phyloP scores from a whole-genome alignment of 495 filamentous ascomycete species.

The Podospora sp. region DNA sequence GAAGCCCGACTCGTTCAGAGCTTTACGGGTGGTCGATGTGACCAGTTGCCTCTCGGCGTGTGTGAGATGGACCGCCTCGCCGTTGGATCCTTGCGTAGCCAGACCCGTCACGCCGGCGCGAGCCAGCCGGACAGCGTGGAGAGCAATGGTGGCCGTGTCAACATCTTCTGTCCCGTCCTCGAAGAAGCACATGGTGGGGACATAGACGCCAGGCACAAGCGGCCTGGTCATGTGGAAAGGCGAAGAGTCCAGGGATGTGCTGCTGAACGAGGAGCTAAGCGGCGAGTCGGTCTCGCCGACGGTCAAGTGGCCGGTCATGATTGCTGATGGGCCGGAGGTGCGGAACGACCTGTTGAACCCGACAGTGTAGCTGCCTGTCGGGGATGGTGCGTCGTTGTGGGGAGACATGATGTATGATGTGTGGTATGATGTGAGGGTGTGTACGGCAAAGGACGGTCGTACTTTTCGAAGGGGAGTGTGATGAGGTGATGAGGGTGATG shows the following conservation, averaged over 20 bases:
- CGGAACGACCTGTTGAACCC: conserved; percentile 49
- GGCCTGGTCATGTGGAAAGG: conserved; percentile 56
- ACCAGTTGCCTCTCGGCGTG: conserved; percentile 73
- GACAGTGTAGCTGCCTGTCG: conserved; percentile 48
- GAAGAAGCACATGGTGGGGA: conserved; percentile 88
- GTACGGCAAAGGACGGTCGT: background rate
- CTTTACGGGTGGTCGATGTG: conserved; percentile 76
- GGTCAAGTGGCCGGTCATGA: conserved; percentile 33
- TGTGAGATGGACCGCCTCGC: conserved; percentile 83
- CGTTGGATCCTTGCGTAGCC: conserved; percentile 87
- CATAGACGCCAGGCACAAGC: conserved; percentile 79
- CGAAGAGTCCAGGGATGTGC: conserved; percentile 41
- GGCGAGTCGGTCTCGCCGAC: conserved; percentile 41
- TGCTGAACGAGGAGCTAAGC: conserved; percentile 47
- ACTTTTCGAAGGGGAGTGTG: background rate
- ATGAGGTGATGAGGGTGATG: conserved; percentile 11
- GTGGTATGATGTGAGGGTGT: conserved; percentile 6
- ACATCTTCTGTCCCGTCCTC: conserved; percentile 76
- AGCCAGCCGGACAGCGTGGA: conserved; percentile 83
- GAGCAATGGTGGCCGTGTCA: conserved; percentile 67
- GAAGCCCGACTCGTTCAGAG: conserved; percentile 71
- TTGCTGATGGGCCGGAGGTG: conserved; percentile 37
- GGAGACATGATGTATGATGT: conserved; percentile 46
- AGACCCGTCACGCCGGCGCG: conserved; percentile 77
- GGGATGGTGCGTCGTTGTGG: conserved; percentile 55